Conservation (phyloP, 202 grass and related monocot genomes). For the Musa balbisiana region DNA sequence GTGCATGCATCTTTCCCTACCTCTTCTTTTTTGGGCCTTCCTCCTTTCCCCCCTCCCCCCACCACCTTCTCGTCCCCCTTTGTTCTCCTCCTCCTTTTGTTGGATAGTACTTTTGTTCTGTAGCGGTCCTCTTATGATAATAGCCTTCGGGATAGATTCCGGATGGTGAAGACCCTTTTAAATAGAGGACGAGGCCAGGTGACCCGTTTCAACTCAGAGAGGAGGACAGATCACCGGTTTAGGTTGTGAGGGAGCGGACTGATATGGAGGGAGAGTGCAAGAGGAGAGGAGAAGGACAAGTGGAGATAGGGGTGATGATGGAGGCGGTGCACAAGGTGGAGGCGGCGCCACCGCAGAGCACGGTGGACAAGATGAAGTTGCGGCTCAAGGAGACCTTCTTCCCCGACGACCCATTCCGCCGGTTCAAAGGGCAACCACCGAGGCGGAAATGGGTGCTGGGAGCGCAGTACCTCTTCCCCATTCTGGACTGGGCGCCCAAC, state of each 20-base stretch:
- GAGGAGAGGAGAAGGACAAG: background rate
- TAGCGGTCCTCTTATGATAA: background rate
- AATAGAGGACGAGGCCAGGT: no score
- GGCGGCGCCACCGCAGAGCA: constrained; percentile 43
- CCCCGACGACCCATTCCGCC: constrained; percentile 82
- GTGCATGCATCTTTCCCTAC: no score
- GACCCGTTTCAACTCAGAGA: no score
- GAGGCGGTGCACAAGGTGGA: constrained; percentile 61
- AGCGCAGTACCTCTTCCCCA: constrained; percentile 70
- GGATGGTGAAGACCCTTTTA: background rate
- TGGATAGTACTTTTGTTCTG: background rate
- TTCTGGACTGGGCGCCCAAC: constrained; percentile 54
- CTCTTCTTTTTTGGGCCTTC: background rate
- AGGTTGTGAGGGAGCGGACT: no score
- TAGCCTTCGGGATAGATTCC: background rate
- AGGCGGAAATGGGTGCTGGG: constrained; percentile 43
- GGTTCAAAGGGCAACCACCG: constrained; percentile 56
- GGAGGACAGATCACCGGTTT: no score
- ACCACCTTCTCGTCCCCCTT: background rate
- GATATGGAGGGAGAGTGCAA: background rate
- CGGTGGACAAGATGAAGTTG: constrained; percentile 61
- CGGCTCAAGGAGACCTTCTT: constrained; percentile 98
- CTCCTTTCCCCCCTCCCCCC: background rate
- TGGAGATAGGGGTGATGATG: background rate
- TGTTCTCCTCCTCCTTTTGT: background rate